Evolutionary conservation across 176 grass and related monocot genomes (phyloP), one percentile per base, ranked within the genome.

Genomic region (Stipa capillata): DNA sequence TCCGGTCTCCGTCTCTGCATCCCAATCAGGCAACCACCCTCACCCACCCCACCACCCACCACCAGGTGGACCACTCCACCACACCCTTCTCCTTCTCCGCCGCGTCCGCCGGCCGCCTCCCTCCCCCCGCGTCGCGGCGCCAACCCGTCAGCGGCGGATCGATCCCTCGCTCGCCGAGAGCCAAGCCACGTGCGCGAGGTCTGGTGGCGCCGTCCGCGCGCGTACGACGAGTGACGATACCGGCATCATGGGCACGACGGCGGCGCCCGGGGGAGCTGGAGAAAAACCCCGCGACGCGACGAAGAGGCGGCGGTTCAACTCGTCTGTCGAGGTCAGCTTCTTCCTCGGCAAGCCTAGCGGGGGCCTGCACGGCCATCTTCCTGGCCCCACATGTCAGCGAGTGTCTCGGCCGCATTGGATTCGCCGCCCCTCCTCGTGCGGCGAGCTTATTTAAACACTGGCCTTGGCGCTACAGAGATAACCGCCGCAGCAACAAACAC

Each of bases 401-500:
- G 1, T 0, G 21, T 34, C 20, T 27, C 47, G 33, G 37, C 15
- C 62, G 35, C 77, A 8, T 67, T 52, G 47, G 77, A 8, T 54
- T 67, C 62, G 62, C 23, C 77, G 62, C 23, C 62, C 44, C 33
- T 17, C 62, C 10, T 5, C 44, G 53, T 40, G 61, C 47, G 32
- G 23, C 23, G 77, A 53, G 77, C 45, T 9, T 79, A 67, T 79
- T 79, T 79, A 64, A 79, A 79, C 48, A 20, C 33, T 4, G 32
- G 43, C 12, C 17, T 65, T n/a, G 75, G 47, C 23, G 77, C 77
- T 67, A 53, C 77, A 52, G 77, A 10, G 40, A n/a, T 76, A 76
- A 76, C 73, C 54, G 53, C 73, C 42, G n/a, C 35, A 39, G 28
- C 61, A 53, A 54, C 76, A 64, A 79, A 20, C 60, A 66, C 64